Evolutionary conservation across 306 rosid species (phyloP).

Genomic region (Cicer judaicum): DNA sequence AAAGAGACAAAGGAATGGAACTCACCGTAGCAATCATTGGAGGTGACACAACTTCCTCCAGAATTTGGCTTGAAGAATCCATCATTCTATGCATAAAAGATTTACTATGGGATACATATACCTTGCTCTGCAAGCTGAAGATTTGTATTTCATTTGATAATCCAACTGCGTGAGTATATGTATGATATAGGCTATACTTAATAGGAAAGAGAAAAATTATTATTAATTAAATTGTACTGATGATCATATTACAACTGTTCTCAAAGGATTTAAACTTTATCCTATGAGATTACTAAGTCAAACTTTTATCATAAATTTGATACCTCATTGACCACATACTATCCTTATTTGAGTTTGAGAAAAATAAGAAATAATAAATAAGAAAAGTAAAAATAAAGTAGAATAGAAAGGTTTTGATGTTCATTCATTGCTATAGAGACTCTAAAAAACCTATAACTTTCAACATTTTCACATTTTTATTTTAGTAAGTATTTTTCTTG

Average conservation of each 20-base stretch:
- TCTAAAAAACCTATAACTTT: background rate
- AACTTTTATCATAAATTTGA: too few relatives aligned
- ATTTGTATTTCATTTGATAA: slow-evolving; percentile 7
- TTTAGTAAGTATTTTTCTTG: background rate
- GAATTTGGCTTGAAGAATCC: slow-evolving; percentile 38
- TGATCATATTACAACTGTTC: too few relatives aligned
- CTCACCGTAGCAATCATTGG: slow-evolving; percentile 79
- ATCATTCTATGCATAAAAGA: slow-evolving; percentile 22
- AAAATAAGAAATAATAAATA: background rate
- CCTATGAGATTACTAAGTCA: too few relatives aligned
- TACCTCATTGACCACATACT: too few relatives aligned
- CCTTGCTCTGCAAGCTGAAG: slow-evolving; percentile 48
- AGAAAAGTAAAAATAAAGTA: too few relatives aligned
- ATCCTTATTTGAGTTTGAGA: background rate
- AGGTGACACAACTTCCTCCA: slow-evolving; percentile 68
- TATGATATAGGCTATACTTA: background rate
- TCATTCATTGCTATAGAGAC: too few relatives aligned
- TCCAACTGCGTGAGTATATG: background rate
- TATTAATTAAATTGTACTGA: too few relatives aligned
- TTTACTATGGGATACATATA: background rate
- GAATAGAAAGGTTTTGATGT: too few relatives aligned
- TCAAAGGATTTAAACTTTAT: too few relatives aligned
- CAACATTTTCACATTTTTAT: background rate
- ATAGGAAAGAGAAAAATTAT: too few relatives aligned
- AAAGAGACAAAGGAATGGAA: slow-evolving; percentile 7